These are phyloP conservation scores for Starmera stellimalicola DNA, from an alignment of 1,139 yeast species.

Conservation along the genomic window DNA sequence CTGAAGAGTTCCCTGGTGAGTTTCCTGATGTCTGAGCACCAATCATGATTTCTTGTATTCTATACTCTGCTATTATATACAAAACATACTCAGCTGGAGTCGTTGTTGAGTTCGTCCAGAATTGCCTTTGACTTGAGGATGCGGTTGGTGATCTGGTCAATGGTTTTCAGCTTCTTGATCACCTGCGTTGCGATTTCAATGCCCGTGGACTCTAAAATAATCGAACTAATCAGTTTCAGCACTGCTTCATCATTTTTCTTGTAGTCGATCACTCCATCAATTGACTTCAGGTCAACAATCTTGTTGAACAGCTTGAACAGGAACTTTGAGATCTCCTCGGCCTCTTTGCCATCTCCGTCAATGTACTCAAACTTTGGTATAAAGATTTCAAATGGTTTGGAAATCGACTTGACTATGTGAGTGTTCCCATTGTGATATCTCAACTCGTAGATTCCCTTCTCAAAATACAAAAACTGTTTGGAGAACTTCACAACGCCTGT, in stretches of 20 bases:
- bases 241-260: constrained; percentile 16
- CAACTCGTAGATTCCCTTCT: constrained; percentile 67
- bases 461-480: constrained; percentile 48
- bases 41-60: background rate
- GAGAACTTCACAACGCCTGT: constrained; percentile 46
- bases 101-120: constrained; percentile 18
- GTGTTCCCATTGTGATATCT: constrained; percentile 64
- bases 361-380: constrained; percentile 31
- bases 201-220: constrained; percentile 20
- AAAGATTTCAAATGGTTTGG: constrained; percentile 63
- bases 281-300: constrained; percentile 12
- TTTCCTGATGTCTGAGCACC: constrained; percentile 1
- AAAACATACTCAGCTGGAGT: background rate
- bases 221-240: constrained; percentile 18
- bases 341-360: constrained; percentile 8
- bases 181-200: constrained; percentile 26
- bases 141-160: constrained; percentile 21
- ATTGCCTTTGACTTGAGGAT: constrained; percentile 24
- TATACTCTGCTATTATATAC: background rate
- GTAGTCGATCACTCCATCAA: constrained; percentile 13
- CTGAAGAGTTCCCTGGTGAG: constrained; percentile 12
- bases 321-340: constrained; percentile 17
- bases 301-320: constrained; percentile 17
- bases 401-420: constrained; percentile 61
- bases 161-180: constrained; percentile 23